phyloP scores from a whole-genome alignment of 768 basidiomycete genomes.

The Mycena kentingensis region DNA sequence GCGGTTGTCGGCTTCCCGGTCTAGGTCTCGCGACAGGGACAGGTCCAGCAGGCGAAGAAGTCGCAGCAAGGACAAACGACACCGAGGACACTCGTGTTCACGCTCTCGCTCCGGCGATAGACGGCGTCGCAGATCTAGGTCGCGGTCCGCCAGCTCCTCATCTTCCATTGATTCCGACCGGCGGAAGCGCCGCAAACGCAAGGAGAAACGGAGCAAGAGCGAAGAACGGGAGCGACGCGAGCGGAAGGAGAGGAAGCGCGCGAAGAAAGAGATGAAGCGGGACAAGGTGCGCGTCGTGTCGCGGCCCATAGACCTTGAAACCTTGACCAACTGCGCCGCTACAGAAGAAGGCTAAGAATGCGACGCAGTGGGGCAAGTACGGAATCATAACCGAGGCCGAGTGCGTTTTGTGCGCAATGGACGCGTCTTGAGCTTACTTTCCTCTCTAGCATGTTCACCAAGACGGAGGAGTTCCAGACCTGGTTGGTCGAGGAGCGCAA shows the following conservation, averaged over 20 bases:
- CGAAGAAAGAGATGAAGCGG: slow-evolving; percentile 76
- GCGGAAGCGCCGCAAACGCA: slow-evolving; percentile 46
- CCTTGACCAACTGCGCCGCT: too few species aligned
- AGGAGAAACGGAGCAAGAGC: slow-evolving; percentile 44
- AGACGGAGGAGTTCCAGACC: slow-evolving; percentile 82
- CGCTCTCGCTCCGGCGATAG: slow-evolving; percentile 32
- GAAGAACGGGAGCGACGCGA: slow-evolving; percentile 38
- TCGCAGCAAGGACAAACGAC: slow-evolving; percentile 36
- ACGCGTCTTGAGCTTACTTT: neutral
- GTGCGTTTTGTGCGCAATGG: slow-evolving; percentile 48
- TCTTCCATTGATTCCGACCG: slow-evolving; percentile 45
- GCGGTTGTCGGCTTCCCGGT: slow-evolving; percentile 21
- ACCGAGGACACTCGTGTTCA: slow-evolving; percentile 31
- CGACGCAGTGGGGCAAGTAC: slow-evolving; percentile 87
- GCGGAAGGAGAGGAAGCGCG: slow-evolving; percentile 57
- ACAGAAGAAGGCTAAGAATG: slow-evolving; percentile 57
- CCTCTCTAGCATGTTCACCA: slow-evolving; percentile 72
- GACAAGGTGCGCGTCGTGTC: slow-evolving; percentile 43
- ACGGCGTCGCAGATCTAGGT: slow-evolving; percentile 33
- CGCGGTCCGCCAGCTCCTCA: slow-evolving; percentile 45
- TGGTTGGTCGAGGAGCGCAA: slow-evolving; percentile 95
- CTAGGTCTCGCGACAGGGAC: slow-evolving; percentile 22
- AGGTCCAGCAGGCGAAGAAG: slow-evolving; percentile 29
- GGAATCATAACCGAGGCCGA: slow-evolving; percentile 85
- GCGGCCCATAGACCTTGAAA: too few species aligned